These are phyloP conservation scores for Botrytis fabae DNA, from an alignment of 2,329 filamentous ascomycete genomes.

Conservation along the genomic window DNA sequence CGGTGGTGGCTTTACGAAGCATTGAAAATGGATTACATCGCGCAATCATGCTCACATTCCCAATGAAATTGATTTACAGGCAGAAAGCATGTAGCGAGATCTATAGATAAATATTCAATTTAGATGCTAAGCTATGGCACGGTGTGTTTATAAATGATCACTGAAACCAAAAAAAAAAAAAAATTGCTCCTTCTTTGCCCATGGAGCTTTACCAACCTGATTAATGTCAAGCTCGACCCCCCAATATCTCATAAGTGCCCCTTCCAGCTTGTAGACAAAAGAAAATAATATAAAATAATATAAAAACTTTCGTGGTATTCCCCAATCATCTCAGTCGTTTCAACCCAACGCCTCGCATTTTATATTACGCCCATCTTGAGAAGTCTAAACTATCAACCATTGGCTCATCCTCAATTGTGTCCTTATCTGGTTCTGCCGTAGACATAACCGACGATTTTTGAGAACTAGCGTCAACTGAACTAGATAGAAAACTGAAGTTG, in stretches of 20 bases:
- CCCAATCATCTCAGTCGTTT: constrained; percentile 19
- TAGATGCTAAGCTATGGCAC: not conserved
- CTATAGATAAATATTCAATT: not conserved
- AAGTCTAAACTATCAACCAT: constrained; percentile 41
- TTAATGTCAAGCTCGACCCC: not conserved
- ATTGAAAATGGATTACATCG: not conserved
- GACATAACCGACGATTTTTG: constrained; percentile 61
- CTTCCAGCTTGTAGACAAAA: not conserved
- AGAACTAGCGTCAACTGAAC: constrained; percentile 55
- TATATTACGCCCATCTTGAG: constrained; percentile 40
- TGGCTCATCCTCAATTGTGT: constrained; percentile 34
- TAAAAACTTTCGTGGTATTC: constrained; percentile 37
- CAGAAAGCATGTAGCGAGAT: not conserved
- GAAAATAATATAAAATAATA: not conserved
- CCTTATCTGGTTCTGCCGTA: constrained; percentile 55
- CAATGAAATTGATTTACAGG: not conserved
- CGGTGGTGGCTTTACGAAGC: not conserved
- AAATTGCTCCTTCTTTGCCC: not conserved
- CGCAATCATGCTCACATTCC: not conserved
- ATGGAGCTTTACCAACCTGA: not conserved
- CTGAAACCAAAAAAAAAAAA: not conserved
- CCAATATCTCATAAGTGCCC: not conserved
- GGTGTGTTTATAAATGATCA: not conserved
- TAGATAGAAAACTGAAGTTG: constrained; percentile 66
- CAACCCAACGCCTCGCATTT: constrained; percentile 15